A percentile compares a stretch with the other conserved stretches of the same genome.
Conservation (phyloP, 805 yeast species). For the Pichia eremophila region DNA sequence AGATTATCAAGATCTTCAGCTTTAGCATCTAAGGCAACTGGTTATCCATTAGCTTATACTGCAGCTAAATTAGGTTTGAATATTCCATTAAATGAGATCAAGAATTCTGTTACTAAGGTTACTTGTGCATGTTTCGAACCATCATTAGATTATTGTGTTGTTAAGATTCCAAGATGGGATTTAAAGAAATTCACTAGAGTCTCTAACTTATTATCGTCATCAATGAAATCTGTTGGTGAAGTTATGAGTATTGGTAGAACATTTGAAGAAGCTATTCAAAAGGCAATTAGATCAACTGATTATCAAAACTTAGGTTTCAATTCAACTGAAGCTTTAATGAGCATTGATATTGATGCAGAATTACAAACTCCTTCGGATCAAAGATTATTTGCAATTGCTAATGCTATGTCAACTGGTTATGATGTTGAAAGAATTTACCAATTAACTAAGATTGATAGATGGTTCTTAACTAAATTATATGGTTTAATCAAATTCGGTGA, state of each 20-base stretch:
- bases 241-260: slow-evolving; percentile 97
- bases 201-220: slow-evolving; percentile 74
- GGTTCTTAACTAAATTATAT: slow-evolving; percentile 87
- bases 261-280: slow-evolving; percentile 95
- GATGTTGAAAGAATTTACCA: slow-evolving; percentile 88
- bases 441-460: slow-evolving; percentile 84
- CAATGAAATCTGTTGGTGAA: slow-evolving; percentile 98
- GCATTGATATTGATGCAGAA: slow-evolving; percentile 86
- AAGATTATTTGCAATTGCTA: slow-evolving; percentile 92
- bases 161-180: slow-evolving; percentile 98
- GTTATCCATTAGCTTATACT: slow-evolving; percentile 95
- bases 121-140: slow-evolving; percentile 98
- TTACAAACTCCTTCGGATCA: slow-evolving; percentile 96
- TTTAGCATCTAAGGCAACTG: slow-evolving; percentile 96
- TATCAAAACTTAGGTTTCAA: slow-evolving; percentile 93
- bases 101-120: slow-evolving; percentile 85
- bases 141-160: slow-evolving; percentile 91
- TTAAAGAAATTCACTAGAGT: slow-evolving; percentile 91
- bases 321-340: slow-evolving; percentile 75
- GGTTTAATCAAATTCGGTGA: slow-evolving; percentile 66
- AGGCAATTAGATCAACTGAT: slow-evolving; percentile 94
- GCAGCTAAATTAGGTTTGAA: slow-evolving; percentile 95
- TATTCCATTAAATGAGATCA: slow-evolving; percentile 83
- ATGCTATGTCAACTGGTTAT: slow-evolving; percentile 83
- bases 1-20: slow-evolving; percentile 98